Base-by-base conservation (phyloP, 2,329 filamentous ascomycete species). In the Neonectria magnoliae region DNA sequence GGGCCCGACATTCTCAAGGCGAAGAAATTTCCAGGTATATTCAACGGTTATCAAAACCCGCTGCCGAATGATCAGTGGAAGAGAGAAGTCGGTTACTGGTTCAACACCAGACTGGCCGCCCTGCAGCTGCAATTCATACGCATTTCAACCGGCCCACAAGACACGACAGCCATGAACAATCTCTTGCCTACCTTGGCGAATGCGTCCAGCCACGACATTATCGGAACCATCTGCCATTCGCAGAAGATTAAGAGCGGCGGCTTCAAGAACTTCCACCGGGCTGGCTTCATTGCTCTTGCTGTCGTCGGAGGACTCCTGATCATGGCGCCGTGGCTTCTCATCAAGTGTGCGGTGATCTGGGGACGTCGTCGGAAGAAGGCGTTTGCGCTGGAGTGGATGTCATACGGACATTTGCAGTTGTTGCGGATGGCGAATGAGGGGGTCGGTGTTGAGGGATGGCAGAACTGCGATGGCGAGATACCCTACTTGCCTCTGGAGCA, bases 111-210 rank as follows among this genome's bases (percentile, higher is more conserved):
- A 9, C 29, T 58, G 44, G 56, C 56, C 9, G 20, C 45, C 2
- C 31, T 58, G 13, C 45, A 58, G 56, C 56, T 58, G 45, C 56
- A 58, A 20, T 52, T 58, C n/a, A n/a, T 58, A 1, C 44, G 56
- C 22, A 31, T 58, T 16, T 33, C 56, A 3, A 58, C 45, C 5
- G 56, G 56, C 31, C 56, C 56, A 4, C 44, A 38, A 8, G 45
- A 58, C 16, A 20, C 44, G 20, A 14, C 7, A 7, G 45, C 29
- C 22, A 48, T 58, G 31, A 14, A 14, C 20, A 50, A 58, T 14
- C 4, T 14, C 1, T 14, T 58, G 8, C 41, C 18, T 18, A 10
- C 18, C 16, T 5, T 20, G n/a, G n/a, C 54, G 5, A 18, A 47
- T 10, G 54, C 31, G 10, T 36, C 54, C 5, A 27, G 29, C 13